Evolutionary conservation across 2,329 filamentous ascomycete species (phyloP), one percentile per base, ranked within the genome.

Genomic region (Trichoderma guizhouense): DNA sequence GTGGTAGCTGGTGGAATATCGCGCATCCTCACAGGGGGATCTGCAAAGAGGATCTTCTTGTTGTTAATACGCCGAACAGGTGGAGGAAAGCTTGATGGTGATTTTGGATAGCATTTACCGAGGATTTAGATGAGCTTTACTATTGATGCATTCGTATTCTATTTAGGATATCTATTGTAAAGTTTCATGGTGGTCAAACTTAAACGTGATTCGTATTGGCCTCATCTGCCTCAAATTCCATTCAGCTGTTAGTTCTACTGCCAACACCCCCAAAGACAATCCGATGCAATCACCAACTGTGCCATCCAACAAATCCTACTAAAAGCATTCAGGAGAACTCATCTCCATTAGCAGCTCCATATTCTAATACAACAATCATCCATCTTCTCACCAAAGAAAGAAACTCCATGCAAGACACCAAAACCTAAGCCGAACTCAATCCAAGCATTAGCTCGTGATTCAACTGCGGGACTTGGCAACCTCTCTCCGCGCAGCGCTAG

Each of bases 401-500:
- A 30, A 30, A 30, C 28, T 30, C 28, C 30, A 32, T 9, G 2
- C 8, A 32, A 32, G 8, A 32, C 30, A 32, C 30, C 30, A 32
- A 60, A n/a, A 7, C 34, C 18, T 14, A 26, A 14, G 14, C 32
- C 51, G 5, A 30, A 9, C 32, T 11, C 12, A 39, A 32, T 15
- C 43, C 65, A 60, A 34, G 15, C 51, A 58, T 61, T 69, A 66
- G 47, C 47, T n/a, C 47, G 30, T 34, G 30, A 55, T 18, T 39
- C 7, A 39, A 39, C 55, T 60, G 55, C 65, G 67, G 55, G 57
- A 69, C 43, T 53, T 62, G 36, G 51, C 34, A 5, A 47, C 18
- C 3, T 47, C 28, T 47, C 66, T 69, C 67, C 67, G 28, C 67
- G 67, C 57, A 28, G 28, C 67, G 67, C 67, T 69, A 69, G 57